Base-by-base conservation (phyloP, 257 asterid species). In the Rehmannia glutinosa region DNA sequence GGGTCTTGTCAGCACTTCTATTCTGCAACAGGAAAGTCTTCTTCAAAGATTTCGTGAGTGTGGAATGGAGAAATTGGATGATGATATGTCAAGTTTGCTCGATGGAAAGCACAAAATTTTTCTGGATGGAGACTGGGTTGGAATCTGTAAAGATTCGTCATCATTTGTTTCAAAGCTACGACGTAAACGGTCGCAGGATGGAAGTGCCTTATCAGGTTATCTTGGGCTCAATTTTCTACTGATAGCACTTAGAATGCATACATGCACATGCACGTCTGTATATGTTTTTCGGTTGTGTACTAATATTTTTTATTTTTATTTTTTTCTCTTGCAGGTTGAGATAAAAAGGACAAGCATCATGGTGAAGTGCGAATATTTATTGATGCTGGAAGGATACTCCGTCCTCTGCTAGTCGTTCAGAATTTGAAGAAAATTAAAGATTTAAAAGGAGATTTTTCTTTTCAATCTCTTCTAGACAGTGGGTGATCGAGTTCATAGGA, bases 351-450 rank as follows among this genome's bases (percentile, higher is more conserved):
- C 72, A 74, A 74, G 68, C 84, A 73, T 47, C 92, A 87, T 8
- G 61, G 73, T 25, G 99, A 94, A 83, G 90, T 91, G 30, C 88
- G 96, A n/a, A 81, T 91, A 66, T 91, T 88, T 74, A 78, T 91
- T 23, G 99, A 94, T 74, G 87, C 96, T 15, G 99, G 99, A 77
- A 89, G 99, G 74, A 89, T 94, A 57, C 86, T 91, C 39, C 97
- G 99, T 13, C 99, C 99, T 5, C 98, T 94, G 59, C 75, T 91
- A 50, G 86, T 94, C 55, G 97, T 87, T 47, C 89, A 76, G 16
- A 94, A 91, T 63, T 21, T 91, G 32, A 81, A 76, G 77, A 87
- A 81, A 49, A 77, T 88, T 23, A 81, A 76, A 75, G 73, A 65
- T 32, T 38, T 85, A 72, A 87, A 88, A 77, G 93, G 93, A 53